These are phyloP conservation scores for Drosera capensis DNA, from an alignment of 148 eudicot species.

Conservation along the genomic window DNA sequence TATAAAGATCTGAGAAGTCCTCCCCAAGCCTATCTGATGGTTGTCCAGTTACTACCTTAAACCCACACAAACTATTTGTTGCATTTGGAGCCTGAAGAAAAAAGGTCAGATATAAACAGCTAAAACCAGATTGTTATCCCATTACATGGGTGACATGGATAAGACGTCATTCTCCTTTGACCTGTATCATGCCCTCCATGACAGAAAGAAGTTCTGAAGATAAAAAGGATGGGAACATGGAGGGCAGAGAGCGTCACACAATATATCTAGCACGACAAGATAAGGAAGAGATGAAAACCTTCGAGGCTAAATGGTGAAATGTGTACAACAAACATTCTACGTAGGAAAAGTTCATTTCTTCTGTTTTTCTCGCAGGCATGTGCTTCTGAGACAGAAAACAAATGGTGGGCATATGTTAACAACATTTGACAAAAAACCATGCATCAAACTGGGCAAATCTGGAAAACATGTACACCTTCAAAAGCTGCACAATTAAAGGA, in stretches of 20 bases:
- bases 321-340: conserved; percentile 80
- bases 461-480: conserved; percentile 38
- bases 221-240: not conserved
- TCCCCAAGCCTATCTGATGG: conserved; percentile 97
- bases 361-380: conserved; percentile 79
- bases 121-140: no score
- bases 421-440: no score
- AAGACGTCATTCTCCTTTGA: no score
- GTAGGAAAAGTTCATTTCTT: conserved; percentile 71
- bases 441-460: not conserved
- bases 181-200: no score
- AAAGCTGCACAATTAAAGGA: conserved; percentile 65
- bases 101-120: conserved; percentile 4
- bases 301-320: conserved; percentile 80
- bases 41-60: conserved; percentile 90
- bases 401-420: no score
- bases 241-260: no score
- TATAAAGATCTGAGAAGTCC: conserved; percentile 67
- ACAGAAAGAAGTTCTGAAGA: not conserved
- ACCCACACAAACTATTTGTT: conserved; percentile 80
- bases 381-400: conserved; percentile 31
- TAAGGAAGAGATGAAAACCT: conserved; percentile 28
- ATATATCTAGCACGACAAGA: conserved; percentile 3
- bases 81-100: conserved; percentile 68
- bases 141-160: no score